Percentiles rank a stretch among this genome's conserved stretches.
Conservation (phyloP, 2,329 filamentous ascomycete species). For the Ophidiomyces ophidiicola region DNA sequence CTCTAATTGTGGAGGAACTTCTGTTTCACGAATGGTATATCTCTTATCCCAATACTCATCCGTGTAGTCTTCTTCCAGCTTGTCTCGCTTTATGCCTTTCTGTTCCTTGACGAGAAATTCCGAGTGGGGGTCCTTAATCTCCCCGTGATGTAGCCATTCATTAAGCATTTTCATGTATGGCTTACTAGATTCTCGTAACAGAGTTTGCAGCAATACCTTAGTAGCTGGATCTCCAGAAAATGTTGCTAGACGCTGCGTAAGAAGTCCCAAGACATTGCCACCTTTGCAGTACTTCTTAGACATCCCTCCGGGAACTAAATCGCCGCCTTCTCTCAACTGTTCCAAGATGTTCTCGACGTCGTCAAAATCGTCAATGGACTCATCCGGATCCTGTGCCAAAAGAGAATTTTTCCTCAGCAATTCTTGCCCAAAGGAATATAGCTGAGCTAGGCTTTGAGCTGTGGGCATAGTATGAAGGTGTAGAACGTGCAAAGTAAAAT, state of each 20-base stretch:
- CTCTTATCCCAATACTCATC: slow-evolving; percentile 99
- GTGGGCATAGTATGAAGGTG: slow-evolving; percentile 86
- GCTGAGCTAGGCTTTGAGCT: slow-evolving; percentile 77
- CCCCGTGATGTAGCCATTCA: slow-evolving; percentile 93
- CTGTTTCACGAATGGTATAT: slow-evolving; percentile 84
- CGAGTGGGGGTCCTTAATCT: slow-evolving; percentile 82
- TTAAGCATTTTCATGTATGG: slow-evolving; percentile 98
- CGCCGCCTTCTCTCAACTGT: slow-evolving; percentile 73
- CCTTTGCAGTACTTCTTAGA: slow-evolving; percentile 92
- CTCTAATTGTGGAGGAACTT: slow-evolving; percentile 84
- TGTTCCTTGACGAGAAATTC: slow-evolving; percentile 95
- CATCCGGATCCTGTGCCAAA: slow-evolving; percentile 58
- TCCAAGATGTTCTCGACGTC: slow-evolving; percentile 91
- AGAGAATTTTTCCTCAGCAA: slow-evolving; percentile 78
- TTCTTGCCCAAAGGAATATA: slow-evolving; percentile 79
- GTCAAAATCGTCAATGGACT: slow-evolving; percentile 61
- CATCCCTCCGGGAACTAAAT: slow-evolving; percentile 65
- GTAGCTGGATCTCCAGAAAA: slow-evolving; percentile 92
- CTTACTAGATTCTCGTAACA: slow-evolving; percentile 75
- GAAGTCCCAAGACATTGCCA: slow-evolving; percentile 79
- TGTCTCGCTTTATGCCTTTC: slow-evolving; percentile 82
- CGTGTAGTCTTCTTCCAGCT: slow-evolving; percentile 89
- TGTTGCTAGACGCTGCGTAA: slow-evolving; percentile 71
- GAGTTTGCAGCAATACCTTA: slow-evolving; percentile 62
- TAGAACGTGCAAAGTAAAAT: slow-evolving; percentile 84